Conservation (phyloP, 2,329 filamentous ascomycete species). For the Penicillium sclerotiorum region DNA sequence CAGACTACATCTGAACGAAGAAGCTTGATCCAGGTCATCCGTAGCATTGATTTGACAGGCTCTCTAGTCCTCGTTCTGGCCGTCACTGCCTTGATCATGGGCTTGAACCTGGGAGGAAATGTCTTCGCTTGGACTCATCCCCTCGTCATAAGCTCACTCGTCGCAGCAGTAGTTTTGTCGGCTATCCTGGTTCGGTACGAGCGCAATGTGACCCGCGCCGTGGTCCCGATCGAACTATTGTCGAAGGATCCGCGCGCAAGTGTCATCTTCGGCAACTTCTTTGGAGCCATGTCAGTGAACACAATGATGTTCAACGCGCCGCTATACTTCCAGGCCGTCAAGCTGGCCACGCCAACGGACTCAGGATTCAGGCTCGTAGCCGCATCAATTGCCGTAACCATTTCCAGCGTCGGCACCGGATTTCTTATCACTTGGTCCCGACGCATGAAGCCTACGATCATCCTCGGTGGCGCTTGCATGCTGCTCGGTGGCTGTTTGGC, state of each 20-base stretch:
- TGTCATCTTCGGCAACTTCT: conserved; percentile 57
- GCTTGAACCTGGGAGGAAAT: conserved; percentile 57
- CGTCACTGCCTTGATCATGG: conserved; percentile 54
- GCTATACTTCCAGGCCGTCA: conserved; percentile 75
- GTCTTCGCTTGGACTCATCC: conserved; percentile 55
- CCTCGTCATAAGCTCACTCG: conserved; percentile 51
- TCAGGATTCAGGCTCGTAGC: conserved; percentile 73
- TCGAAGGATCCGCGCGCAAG: conserved; percentile 51
- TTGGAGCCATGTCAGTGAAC: conserved; percentile 52
- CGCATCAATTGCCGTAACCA: conserved; percentile 60
- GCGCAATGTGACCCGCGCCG: conserved; percentile 48
- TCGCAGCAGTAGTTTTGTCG: conserved; percentile 42
- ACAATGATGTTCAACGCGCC: conserved; percentile 71
- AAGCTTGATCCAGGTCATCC: conserved; percentile 47
- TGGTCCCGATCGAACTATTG: conserved; percentile 54
- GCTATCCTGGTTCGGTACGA: conserved; percentile 47
- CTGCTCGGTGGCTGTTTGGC: conserved; percentile 57
- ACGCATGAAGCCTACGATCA: conserved; percentile 62
- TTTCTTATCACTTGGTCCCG: conserved; percentile 64
- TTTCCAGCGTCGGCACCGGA: conserved; percentile 60
- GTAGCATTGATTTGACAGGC: conserved; percentile 54
- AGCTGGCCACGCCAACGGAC: conserved; percentile 67
- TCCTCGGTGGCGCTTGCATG: conserved; percentile 53
- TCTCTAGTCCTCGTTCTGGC: conserved; percentile 50
- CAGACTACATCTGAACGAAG: conserved; percentile 44